These are phyloP conservation scores for Eucalyptus caleyi DNA, from an alignment of 345 rosid species.

Conservation along the genomic window DNA sequence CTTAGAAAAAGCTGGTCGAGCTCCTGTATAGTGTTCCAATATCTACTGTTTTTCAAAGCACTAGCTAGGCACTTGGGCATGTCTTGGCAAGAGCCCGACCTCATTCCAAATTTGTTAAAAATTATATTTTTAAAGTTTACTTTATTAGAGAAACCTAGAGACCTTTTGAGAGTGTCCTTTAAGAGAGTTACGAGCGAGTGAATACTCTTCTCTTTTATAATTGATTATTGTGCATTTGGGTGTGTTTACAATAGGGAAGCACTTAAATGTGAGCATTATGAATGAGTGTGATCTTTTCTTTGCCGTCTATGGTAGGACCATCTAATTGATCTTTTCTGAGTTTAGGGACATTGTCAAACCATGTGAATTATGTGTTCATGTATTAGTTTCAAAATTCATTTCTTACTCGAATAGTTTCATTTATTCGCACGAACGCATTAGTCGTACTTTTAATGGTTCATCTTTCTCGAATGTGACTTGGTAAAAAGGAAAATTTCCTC, in stretches of 20 bases:
- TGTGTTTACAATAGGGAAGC: background rate
- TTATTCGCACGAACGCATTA: accelerated
- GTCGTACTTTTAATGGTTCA: too few species aligned
- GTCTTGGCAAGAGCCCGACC: background rate
- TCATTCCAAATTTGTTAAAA: background rate
- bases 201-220: background rate
- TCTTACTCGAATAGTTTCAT: too few species aligned
- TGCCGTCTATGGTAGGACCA: accelerated
- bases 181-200: background rate
- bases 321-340: background rate
- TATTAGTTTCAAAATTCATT: background rate
- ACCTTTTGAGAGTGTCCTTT: background rate
- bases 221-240: background rate
- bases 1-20: background rate
- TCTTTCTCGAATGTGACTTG: too few species aligned
- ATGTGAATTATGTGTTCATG: background rate
- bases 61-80: background rate
- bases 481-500: too few species aligned
- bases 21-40: background rate
- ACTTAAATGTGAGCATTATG: background rate
- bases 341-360: background rate
- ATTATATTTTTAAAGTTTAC: background rate
- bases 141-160: background rate
- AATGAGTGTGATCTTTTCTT: background rate
- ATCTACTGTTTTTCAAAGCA: too few species aligned